Evolutionary conservation across 2,329 filamentous ascomycete species (phyloP).

Genomic region (Penicillium sp.): DNA sequence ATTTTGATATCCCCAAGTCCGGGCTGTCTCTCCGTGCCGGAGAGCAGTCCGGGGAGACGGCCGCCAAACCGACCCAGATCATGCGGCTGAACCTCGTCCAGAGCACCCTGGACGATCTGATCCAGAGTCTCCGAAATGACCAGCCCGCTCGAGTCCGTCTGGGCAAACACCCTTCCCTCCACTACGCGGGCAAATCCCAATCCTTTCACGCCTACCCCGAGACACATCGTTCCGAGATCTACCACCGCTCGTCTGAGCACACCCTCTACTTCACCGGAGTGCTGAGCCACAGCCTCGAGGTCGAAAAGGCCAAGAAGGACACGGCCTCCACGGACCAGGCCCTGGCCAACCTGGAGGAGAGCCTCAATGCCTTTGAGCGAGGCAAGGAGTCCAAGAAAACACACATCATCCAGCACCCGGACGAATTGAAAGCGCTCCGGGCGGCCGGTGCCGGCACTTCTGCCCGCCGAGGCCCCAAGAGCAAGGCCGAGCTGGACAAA

Average conservation of each 20-base stretch:
- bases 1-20: constrained; percentile 36
- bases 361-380: constrained; percentile 57
- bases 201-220: constrained; percentile 54
- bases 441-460: constrained; percentile 33
- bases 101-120: constrained; percentile 46
- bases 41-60: constrained; percentile 31
- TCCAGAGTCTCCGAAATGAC: constrained; percentile 43
- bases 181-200: constrained; percentile 57
- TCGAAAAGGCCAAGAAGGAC: constrained; percentile 54
- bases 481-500: constrained; percentile 42
- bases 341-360: constrained; percentile 58
- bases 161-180: constrained; percentile 54
- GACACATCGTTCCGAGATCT: constrained; percentile 58
- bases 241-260: constrained; percentile 46
- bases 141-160: constrained; percentile 47
- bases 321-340: constrained; percentile 59
- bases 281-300: constrained; percentile 56
- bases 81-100: constrained; percentile 49
- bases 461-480: constrained; percentile 33
- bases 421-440: constrained; percentile 38
- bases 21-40: constrained; percentile 42
- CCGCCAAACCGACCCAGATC: constrained; percentile 41
- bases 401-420: constrained; percentile 37
- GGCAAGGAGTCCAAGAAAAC: constrained; percentile 60
- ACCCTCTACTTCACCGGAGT: constrained; percentile 56